These are phyloP conservation scores for Penicillium glabrum DNA, from an alignment of 2,329 filamentous ascomycete species.

Conservation along the genomic window DNA sequence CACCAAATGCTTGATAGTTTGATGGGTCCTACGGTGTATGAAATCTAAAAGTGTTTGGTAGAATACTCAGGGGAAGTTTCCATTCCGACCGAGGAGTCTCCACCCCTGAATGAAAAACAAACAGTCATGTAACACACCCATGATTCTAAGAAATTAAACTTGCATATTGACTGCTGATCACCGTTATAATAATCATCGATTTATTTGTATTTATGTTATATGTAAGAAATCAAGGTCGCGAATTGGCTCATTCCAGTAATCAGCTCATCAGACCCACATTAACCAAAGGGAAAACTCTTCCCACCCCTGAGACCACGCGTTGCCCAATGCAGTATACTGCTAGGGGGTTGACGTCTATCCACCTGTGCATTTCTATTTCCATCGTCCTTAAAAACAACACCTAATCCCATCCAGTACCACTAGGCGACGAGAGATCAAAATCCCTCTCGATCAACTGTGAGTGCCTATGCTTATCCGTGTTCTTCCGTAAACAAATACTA, in stretches of 20 bases:
- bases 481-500: not conserved
- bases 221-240: not conserved
- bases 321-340: slow-evolving; percentile 1
- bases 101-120: not conserved
- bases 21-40: not conserved
- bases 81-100: not conserved
- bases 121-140: not conserved
- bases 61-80: not conserved
- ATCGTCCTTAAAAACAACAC: not conserved
- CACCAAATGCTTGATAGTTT: not conserved
- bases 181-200: not conserved
- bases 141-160: not conserved
- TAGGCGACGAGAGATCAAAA: not conserved
- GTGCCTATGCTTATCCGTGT: not conserved
- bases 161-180: not conserved
- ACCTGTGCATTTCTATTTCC: not conserved
- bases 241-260: not conserved
- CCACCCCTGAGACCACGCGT: slow-evolving; percentile 11
- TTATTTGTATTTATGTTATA: no score
- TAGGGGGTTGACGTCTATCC: not conserved
- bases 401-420: not conserved
- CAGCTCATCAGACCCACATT: slow-evolving; percentile 4
- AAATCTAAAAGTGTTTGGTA: not conserved
- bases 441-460: not conserved
- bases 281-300: slow-evolving; percentile 9